A percentile compares a stretch with the other conserved stretches of the same genome.
phyloP scores from a whole-genome alignment of 305 asterid genomes.

The Fraxinus sp. region DNA sequence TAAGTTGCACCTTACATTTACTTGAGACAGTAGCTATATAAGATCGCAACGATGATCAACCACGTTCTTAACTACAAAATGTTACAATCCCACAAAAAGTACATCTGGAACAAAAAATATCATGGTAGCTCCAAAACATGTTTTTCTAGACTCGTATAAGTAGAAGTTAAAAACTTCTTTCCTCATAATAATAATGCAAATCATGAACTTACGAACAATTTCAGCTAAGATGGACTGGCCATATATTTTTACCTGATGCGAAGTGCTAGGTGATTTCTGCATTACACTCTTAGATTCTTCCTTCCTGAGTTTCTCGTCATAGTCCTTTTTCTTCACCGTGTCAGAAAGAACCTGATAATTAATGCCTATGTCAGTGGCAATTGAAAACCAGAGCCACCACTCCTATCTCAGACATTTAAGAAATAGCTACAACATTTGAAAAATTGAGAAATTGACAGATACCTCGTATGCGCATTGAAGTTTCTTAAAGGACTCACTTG shows the following conservation, averaged over 20 bases:
- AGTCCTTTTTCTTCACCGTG: conserved; percentile 89
- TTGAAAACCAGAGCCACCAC: conserved; percentile 20
- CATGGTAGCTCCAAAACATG: neutral
- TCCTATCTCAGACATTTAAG: conserved; percentile 28
- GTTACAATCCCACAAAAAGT: neutral
- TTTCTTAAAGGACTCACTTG: conserved; percentile 95
- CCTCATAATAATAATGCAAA: neutral
- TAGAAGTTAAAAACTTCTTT: neutral
- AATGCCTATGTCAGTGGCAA: conserved; percentile 29
- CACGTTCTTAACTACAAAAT: neutral
- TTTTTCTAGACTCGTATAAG: neutral
- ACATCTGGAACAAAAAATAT: neutral
- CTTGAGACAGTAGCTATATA: neutral
- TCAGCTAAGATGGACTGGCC: neutral
- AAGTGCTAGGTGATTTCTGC: conserved; percentile 77
- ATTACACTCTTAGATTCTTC: conserved; percentile 75
- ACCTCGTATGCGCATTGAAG: conserved; percentile 99
- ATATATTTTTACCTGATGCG: conserved; percentile 59
- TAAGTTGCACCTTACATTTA: neutral
- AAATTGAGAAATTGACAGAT: conserved; percentile 3
- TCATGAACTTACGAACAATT: conserved; percentile 2
- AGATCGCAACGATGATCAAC: neutral
- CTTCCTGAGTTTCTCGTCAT: conserved; percentile 87
- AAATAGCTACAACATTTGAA: conserved; percentile 9
- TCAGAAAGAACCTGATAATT: conserved; percentile 85